A percentile compares a stretch with the other conserved stretches of the same genome.
Evolutionary conservation across 1,284 basidiomycete genomes (phyloP).

Genomic region (Sanghuangporus weigelae): DNA sequence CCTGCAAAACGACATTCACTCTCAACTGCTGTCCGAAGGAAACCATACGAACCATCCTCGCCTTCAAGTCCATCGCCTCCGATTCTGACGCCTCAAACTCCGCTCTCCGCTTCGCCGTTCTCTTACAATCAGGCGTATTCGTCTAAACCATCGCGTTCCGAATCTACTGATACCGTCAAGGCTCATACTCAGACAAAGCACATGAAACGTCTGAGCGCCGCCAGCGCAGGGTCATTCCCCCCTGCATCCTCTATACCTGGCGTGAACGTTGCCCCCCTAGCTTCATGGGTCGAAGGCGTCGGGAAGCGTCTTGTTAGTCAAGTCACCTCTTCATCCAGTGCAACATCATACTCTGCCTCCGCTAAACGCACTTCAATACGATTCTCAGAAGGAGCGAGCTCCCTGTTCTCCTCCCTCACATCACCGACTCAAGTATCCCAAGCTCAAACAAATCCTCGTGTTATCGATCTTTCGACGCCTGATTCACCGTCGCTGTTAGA

Average conservation of each 20-base stretch:
- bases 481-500: conserved; percentile 2
- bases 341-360: no score
- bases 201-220: conserved; percentile 5
- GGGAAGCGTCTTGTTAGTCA: conserved; percentile 60
- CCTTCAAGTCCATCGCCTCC: conserved; percentile 6
- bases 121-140: background rate
- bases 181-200: background rate
- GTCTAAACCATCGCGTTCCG: background rate
- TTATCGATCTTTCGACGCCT: conserved; percentile 9
- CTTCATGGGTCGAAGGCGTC: conserved; percentile 35
- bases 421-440: conserved; percentile 26
- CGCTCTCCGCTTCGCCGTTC: background rate
- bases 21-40: conserved; percentile 4
- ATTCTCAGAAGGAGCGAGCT: conserved; percentile 57
- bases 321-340: conserved; percentile 27
- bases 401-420: conserved; percentile 47
- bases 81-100: conserved; percentile 4
- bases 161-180: background rate
- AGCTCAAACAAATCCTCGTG: conserved; percentile 12
- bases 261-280: conserved; percentile 37
- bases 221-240: conserved; percentile 20
- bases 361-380: conserved; percentile 64
- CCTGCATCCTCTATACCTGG: conserved; percentile 30
- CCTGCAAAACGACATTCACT: background rate
- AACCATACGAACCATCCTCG: conserved; percentile 13